Evolutionary conservation across 306 rosid species (phyloP).

Genomic region (Vicia faba): DNA sequence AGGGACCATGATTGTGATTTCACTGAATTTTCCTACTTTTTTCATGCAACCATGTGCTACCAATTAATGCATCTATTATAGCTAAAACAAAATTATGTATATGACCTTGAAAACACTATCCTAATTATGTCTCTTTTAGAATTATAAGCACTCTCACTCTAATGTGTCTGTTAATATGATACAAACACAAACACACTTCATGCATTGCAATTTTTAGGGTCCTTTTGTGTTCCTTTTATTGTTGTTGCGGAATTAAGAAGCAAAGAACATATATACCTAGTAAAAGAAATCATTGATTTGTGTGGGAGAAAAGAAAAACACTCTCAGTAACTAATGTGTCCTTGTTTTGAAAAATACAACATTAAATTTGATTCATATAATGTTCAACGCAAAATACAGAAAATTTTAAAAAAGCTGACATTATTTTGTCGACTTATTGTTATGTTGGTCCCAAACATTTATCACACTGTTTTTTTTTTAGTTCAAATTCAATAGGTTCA

Average conservation of each 20-base stretch:
- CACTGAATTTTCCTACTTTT: slow-evolving; percentile 41
- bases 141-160: slow-evolving; percentile 10
- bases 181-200: background rate
- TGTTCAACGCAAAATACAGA: slow-evolving; percentile 19
- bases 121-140: slow-evolving; percentile 41
- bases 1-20: slow-evolving; percentile 38
- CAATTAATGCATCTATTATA: slow-evolving; percentile 57
- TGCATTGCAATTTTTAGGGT: slow-evolving; percentile 28
- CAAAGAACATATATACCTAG: slow-evolving; percentile 50
- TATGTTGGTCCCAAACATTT: slow-evolving; percentile 46
- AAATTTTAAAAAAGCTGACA: slow-evolving; percentile 40
- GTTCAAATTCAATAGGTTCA: slow-evolving; percentile 43
- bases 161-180: background rate
- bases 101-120: slow-evolving; percentile 31
- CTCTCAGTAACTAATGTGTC: slow-evolving; percentile 34
- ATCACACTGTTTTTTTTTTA: slow-evolving; percentile 48
- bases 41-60: slow-evolving; percentile 78
- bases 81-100: slow-evolving; percentile 34
- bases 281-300: slow-evolving; percentile 52
- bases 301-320: slow-evolving; percentile 46
- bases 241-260: slow-evolving; percentile 79
- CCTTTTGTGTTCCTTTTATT: slow-evolving; percentile 27
- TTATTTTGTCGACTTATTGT: slow-evolving; percentile 54
- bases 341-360: slow-evolving; percentile 43
- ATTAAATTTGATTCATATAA: slow-evolving; percentile 26